phyloP scores from a whole-genome alignment of 2,329 filamentous ascomycete species.

The Aspergillus luchuensis region DNA sequence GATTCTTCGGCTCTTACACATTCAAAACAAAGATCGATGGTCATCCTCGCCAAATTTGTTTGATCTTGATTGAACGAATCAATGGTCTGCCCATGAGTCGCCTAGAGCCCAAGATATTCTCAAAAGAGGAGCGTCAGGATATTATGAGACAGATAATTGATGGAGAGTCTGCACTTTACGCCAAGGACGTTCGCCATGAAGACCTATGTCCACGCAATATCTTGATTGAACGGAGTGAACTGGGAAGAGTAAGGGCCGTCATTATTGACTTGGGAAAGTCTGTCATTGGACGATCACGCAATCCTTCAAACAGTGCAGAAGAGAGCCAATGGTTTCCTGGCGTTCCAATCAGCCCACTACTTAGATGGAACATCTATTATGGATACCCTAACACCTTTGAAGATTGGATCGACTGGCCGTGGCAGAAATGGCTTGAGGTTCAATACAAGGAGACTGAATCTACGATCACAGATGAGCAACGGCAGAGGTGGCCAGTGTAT shows the following conservation, averaged over 20 bases:
- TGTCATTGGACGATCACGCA: not conserved
- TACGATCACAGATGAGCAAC: not conserved
- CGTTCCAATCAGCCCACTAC: not conserved
- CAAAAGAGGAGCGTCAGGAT: not conserved
- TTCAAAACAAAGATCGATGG: not conserved
- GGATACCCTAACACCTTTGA: not conserved
- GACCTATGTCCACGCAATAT: not conserved
- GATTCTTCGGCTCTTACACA: slow-evolving; percentile 5
- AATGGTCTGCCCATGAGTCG: not conserved
- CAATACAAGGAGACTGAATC: not conserved
- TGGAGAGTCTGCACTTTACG: not conserved
- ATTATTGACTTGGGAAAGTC: not conserved
- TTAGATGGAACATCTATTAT: not conserved
- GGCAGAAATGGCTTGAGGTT: slow-evolving; percentile 3
- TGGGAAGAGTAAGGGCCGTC: not conserved
- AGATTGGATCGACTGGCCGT: slow-evolving; percentile 6
- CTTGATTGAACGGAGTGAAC: not conserved
- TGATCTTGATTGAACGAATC: not conserved
- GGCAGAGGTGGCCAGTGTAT: not conserved
- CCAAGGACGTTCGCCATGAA: not conserved
- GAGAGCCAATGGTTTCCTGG: not conserved
- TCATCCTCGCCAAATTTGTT: not conserved
- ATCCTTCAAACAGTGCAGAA: not conserved
- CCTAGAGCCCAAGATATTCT: not conserved
- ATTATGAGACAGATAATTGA: not conserved